phyloP scores from a whole-genome alignment of 2,329 filamentous ascomycete species.

The Fusarium piperis region DNA sequence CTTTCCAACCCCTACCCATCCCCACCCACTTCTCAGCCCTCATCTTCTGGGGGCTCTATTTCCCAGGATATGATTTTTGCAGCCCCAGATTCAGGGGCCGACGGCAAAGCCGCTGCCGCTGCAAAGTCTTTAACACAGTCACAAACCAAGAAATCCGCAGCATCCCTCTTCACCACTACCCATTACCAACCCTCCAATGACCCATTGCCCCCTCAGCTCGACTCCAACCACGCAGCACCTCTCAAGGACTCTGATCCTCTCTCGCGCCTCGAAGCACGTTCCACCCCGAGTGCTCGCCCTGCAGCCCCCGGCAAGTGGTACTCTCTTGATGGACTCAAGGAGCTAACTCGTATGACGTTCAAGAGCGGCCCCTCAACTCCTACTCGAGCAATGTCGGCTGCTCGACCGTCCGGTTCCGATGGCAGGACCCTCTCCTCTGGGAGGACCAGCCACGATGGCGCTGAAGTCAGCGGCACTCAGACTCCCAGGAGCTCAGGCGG shows the following conservation, averaged over 20 bases:
- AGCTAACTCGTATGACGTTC: conserved; percentile 85
- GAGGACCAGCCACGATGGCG: conserved; percentile 53
- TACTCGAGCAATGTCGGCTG: conserved; percentile 81
- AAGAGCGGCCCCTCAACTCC: conserved; percentile 96
- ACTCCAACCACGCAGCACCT: conserved; percentile 30
- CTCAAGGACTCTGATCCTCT: conserved; percentile 32
- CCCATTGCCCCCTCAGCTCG: conserved; percentile 34
- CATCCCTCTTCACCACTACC: conserved; percentile 42
- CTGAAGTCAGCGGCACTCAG: conserved; percentile 61
- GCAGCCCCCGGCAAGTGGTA: conserved; percentile 63
- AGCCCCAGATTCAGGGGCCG: conserved; percentile 34
- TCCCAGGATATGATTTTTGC: conserved; percentile 42
- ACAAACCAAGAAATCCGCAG: conserved; percentile 33
- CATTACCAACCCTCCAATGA: conserved; percentile 39
- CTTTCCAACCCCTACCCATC: conserved; percentile 61
- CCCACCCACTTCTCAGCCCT: conserved; percentile 63
- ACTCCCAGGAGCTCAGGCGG: conserved; percentile 60
- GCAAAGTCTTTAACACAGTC: conserved; percentile 34
- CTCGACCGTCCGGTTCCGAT: conserved; percentile 62
- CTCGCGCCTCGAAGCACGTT: conserved; percentile 52
- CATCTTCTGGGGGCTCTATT: conserved; percentile 49
- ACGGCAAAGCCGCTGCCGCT: conserved; percentile 34
- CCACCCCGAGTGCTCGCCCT: conserved; percentile 58
- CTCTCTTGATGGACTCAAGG: conserved; percentile 76
- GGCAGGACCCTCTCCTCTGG: conserved; percentile 51